Evolutionary conservation across 306 rosid species (phyloP), one percentile per base, ranked within the genome.

Genomic region (Acacia confusa): DNA sequence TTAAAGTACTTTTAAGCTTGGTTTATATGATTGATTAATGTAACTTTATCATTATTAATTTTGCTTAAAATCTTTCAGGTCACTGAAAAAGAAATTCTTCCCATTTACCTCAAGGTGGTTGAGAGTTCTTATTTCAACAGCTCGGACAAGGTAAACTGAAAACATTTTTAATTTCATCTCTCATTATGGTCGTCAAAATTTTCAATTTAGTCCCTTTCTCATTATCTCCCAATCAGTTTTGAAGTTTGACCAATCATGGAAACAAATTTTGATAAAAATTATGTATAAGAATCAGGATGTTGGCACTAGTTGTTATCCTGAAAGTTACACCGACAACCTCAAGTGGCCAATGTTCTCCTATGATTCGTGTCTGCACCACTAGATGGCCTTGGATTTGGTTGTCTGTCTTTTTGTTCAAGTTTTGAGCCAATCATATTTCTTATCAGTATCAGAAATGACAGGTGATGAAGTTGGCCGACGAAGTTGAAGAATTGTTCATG

Each of bases 121-220:
- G 99, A 96, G 89, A 93, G 90, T 82, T 93, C 99, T 43, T 96
- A 93, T 79, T 96, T 93, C 92, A 92, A 92, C 89, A 88, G 94
- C 83, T 96, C 99, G 34, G 94, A 96, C 88, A 93, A 92, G 99
- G 99, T 92, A 92, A 83, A 73, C 63, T n/a, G 72, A 74, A 65
- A 17, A 12, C 5, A 30, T 32, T 65, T 65, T 15, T 30, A 28
- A 52, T 75, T 28, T 70, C 55, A 47, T 76, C 72, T 41, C 74
- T 55, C 43, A 65, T 36, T 30, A 38, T 47, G 53, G 76, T 50
- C 74, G 12, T 68, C 30, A 57, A 57, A 1, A 20, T 2, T 68
- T 68, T 9, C 48, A 36, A 1, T 68, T 68, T 38, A 38, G 17
- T 68, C 30, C 50, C 48, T 67, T 36, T 0, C 20, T 65, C 22